Base-by-base conservation (phyloP, 345 rosid genomes). In the Citrus unshiu region DNA sequence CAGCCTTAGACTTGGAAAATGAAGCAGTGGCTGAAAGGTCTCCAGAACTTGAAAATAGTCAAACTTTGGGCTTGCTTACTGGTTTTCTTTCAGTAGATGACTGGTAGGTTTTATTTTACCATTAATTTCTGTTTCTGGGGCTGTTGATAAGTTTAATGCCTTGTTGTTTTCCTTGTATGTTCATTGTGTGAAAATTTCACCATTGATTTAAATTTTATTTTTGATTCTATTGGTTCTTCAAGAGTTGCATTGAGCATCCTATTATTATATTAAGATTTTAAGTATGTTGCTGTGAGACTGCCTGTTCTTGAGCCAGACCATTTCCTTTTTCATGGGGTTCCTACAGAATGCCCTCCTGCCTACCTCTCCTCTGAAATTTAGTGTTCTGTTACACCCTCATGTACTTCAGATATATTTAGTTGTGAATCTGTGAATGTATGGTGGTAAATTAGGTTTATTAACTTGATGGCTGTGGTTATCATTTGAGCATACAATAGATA, bases 61-160 rank as follows among this genome's bases (percentile, higher is more conserved):
- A 97, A 82, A 89, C 94, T 54, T 80, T 97, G 87, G 99, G 99
- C 78, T 89, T 97, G 86, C 96, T 97, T 40, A 82, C 80, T 79
- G 99, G 99, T 76, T 97, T 97, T 85, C 98, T 97, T 78, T 86
- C 93, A 22, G 98, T 94, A 72, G 98, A 94, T 78, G 99, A 94
- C 81, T 97, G 99, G 99, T 97, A 84, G 80, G 89, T 75, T 83
- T 49, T 30, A 67, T 80, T 81, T 49, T 75, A 29, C 22, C 30
- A 25, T 21, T 71, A 70, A 56, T 71, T 9, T 22, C 68, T 34
- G 22, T 76, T 54, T 56, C n/a, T 9, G 5, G 74, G 25, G 21
- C 63, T 62, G 39, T 29, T 56, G 34, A 25, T 19, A 46, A 27
- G 61, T 60, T 40, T 37, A 39, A 32, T 74, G 35, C 22, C 30